Evolutionary conservation across 192 early-diverging fungal genomes (phyloP), one percentile per base, ranked within the genome.

Genomic region (Borealophlyctis nickersoniae): DNA sequence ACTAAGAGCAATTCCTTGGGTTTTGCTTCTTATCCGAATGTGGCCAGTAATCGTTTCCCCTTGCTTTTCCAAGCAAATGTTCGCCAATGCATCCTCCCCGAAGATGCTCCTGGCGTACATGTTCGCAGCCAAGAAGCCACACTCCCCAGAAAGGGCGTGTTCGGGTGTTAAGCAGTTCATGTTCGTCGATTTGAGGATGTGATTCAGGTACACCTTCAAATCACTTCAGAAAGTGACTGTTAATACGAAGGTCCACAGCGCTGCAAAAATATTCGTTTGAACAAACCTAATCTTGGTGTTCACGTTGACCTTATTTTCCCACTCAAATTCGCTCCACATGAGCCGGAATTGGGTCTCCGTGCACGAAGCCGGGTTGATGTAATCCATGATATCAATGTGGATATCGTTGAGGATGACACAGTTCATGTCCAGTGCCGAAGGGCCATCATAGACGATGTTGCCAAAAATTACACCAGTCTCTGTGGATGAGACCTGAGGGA

Each of bases 301-400:
- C 64, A 96, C 95, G 57, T 93, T 93, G 62, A 99, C 94, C 84
- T 98, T 98, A 82, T 99, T 99, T 75, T 99, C 96, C 96, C 96
- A 99, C 73, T 99, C 96, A 80, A 99, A 99, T 77, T 99, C 96
- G 52, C 87, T 91, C 96, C 96, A 99, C 93, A 97, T 96, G 64
- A 86, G 76, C 56, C 95, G 87, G 92, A 99, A 99, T 86, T 89
- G 90, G 30, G 88, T 90, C 72, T 95, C 92, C 49, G 86, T 88
- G 79, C 94, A 97, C 45, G 75, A 79, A 30, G 90, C 92, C 23
- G 94, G 91, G 50, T 94, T 91, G 77, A 99, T 96, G 73, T 98
- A 99, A 74, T 98, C 96, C 94, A 98, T 96, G 65, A 99, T 99
- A 66, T 99, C 96, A 67, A 99, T 92, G 66, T 96, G 94, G 52